Evolutionary conservation across 1,284 basidiomycete species (phyloP), one percentile per base, ranked within the genome.

Genomic region (Phenoliferia sp.): DNA sequence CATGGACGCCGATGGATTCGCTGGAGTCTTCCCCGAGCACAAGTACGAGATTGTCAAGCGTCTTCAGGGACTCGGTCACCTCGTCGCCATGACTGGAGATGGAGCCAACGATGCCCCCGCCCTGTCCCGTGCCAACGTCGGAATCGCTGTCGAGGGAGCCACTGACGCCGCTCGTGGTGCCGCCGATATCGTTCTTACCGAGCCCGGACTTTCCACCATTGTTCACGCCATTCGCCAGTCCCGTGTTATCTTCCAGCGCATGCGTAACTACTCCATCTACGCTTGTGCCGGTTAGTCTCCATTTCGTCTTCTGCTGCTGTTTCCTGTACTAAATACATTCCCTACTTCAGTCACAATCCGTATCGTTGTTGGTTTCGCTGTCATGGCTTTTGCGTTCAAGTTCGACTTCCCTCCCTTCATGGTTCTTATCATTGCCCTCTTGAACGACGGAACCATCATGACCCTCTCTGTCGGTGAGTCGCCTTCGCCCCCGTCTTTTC

Each of bases 341-440:
- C 89, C 89, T 61, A 92, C 90, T 79, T 88, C 92, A 68, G 74
- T 76, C 62, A 71, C 70, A 26, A 69, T 71, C 54, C 94, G 94
- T 90, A 94, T 98, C 80, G 94, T 97, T 74, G 90, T 96, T 75
- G 94, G 92, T 82, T 98, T 98, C 83, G 87, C 94, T 75, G 88
- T 97, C 82, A 86, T 98, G 79, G 90, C 92, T 62, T 97, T 97
- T 80, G 89, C 89, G 68, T 97, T 94, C 88, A 88, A 90, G 84
- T 93, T 94, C 81, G 90, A 95, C 82, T 98, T 98, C 91, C 94
- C 94, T 77, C 93, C 94, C 22, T 98, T 98, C 88, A 97, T 98
- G 94, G 88, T 98, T 73, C 89, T 97, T 80, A 91, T 98, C 81
- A 95, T 98, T 75, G 94, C 94, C 69, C 85, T 97, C 63, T 84